Conservation (phyloP, 768 basidiomycete species). For the Lanmaoa pseudosensibilis region DNA sequence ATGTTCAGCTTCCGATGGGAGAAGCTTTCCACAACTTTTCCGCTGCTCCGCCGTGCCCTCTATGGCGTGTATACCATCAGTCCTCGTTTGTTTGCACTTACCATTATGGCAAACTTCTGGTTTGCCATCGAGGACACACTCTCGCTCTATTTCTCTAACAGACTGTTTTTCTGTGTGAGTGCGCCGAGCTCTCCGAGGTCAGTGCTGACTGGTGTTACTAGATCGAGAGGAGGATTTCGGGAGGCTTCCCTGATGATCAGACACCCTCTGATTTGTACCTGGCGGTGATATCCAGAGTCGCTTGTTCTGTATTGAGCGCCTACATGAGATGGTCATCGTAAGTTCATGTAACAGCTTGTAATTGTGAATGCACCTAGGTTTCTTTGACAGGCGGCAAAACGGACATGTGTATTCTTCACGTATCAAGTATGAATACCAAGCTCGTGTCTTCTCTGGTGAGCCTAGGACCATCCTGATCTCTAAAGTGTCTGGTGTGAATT, state of each 20-base stretch:
- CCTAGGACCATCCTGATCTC: background rate
- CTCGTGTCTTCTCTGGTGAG: conserved; percentile 22
- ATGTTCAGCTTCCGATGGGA: conserved; percentile 11
- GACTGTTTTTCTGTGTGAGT: conserved; percentile 23
- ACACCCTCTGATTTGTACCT: conserved; percentile 7
- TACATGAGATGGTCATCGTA: conserved; percentile 20
- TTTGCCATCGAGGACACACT: conserved; percentile 18
- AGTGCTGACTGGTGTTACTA: background rate
- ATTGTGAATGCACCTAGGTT: background rate
- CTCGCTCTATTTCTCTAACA: conserved; percentile 25
- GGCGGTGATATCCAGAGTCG: conserved; percentile 12
- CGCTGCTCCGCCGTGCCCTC: conserved; percentile 16
- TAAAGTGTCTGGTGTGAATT: background rate
- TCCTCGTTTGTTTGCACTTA: conserved; percentile 17
- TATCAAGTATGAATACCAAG: conserved; percentile 22
- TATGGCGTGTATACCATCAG: conserved; percentile 25
- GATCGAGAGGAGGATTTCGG: conserved; percentile 23
- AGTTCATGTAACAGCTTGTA: background rate
- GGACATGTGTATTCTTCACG: conserved; percentile 13
- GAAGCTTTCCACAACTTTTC: background rate
- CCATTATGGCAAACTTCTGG: conserved; percentile 17
- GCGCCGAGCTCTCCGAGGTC: background rate
- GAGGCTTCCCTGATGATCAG: background rate
- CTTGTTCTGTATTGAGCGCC: conserved; percentile 18
- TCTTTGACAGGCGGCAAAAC: conserved; percentile 1